Percentiles rank a stretch among this genome's conserved stretches.
Evolutionary conservation across 768 basidiomycete genomes (phyloP).

Genomic region (Strobilomyces confusus): DNA sequence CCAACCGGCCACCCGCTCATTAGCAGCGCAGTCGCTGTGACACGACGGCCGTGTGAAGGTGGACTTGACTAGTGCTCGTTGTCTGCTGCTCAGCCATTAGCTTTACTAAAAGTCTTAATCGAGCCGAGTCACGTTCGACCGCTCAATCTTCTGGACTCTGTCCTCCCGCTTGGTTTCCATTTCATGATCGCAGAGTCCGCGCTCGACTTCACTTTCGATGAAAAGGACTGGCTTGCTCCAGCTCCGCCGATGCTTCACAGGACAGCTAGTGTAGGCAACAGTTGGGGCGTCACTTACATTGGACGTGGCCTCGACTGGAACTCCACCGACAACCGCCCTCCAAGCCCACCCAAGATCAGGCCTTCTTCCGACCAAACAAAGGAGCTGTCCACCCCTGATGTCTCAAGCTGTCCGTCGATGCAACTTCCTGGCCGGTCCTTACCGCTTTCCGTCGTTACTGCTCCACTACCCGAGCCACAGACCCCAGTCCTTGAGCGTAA

Average conservation of each 20-base stretch:
- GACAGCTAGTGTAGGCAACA: slow-evolving; percentile 65
- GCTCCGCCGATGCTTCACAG: slow-evolving; percentile 51
- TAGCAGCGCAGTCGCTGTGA: background rate
- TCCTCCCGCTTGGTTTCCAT: background rate
- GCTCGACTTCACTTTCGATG: slow-evolving; percentile 63
- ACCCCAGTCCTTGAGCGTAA: slow-evolving; percentile 21
- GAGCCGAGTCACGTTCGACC: background rate
- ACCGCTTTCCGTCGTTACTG: slow-evolving; percentile 14
- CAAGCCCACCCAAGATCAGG: slow-evolving; percentile 3
- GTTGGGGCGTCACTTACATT: slow-evolving; percentile 83
- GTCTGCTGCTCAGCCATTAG: background rate
- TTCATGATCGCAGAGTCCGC: slow-evolving; percentile 57
- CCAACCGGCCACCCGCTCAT: background rate
- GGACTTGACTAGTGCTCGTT: slow-evolving; percentile 1
- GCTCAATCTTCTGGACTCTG: background rate
- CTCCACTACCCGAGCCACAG: slow-evolving; percentile 26
- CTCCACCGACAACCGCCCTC: slow-evolving; percentile 34
- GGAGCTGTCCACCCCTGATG: slow-evolving; percentile 13
- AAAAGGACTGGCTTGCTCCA: slow-evolving; percentile 63
- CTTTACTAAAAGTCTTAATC: background rate
- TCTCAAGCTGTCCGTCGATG: slow-evolving; percentile 4
- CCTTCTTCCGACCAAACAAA: slow-evolving; percentile 8
- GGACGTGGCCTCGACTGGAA: slow-evolving; percentile 81
- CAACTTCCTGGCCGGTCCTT: slow-evolving; percentile 11
- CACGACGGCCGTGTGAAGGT: slow-evolving; percentile 15